Evolutionary conservation across 2,329 filamentous ascomycete genomes (phyloP), one percentile per base, ranked within the genome.

Genomic region (Tothia fuscella): DNA sequence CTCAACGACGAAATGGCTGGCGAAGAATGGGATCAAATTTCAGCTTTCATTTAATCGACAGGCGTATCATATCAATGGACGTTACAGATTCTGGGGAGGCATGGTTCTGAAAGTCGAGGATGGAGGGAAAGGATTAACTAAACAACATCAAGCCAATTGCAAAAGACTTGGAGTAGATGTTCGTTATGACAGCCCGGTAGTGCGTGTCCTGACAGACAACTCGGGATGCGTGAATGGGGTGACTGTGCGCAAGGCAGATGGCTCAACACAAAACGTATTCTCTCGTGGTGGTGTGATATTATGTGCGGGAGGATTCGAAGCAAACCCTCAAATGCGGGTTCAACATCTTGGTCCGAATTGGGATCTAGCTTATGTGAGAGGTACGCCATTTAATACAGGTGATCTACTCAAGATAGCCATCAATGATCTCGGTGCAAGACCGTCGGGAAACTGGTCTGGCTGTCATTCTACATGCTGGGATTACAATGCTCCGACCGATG

Each of bases 401-500:
- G 73, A 76, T 30, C 61, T 66, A 12, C 63, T 80, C 0, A 57
- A 67, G 14, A 66, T 72, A 14, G 74, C 74, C 0, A 64, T 73
- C 3, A 57, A 60, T 5, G 64, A 71, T 26, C 56, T 72, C 3
- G 59, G 57, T 2, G 76, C 77, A 0, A 66, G 67, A 45, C 57
- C 63, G 13, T 65, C 61, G 0, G 78, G 78, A 0, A 67, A 80
- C 50, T 80, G 72, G 66, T 73, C 72, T 0, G 77, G 78, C 0
- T 82, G 78, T 49, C 78, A 82, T 51, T 71, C 72, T 1, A 71
- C 73, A 0, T 70, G 70, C 4, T 82, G 78, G 78, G 78, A 82
- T 50, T 74, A 74, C 1, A 70, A 79, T 50, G 70, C 77, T 0
- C 65, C 70, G 0, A 54, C 66, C 0, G 53, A 74, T 46, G 59